A percentile compares a stretch with the other conserved stretches of the same genome.
Conservation (phyloP, 2,329 filamentous ascomycete species). For the Endoconidiophora laricicola region DNA sequence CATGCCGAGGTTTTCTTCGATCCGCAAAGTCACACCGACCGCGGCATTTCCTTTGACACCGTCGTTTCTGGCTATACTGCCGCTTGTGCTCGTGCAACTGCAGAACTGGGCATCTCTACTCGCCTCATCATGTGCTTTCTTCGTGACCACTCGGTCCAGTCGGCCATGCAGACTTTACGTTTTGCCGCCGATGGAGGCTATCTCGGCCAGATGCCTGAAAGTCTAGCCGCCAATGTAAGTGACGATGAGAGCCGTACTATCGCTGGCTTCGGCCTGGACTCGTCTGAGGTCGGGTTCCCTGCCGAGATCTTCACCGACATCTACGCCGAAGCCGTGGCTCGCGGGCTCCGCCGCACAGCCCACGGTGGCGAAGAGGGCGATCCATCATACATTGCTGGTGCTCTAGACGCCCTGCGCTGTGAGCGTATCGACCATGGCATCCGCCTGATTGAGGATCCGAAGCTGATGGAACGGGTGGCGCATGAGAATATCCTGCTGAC, state of each 20-base stretch:
- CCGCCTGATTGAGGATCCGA: conserved; percentile 41
- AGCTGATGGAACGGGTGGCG: conserved; percentile 41
- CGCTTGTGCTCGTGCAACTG: conserved; percentile 42
- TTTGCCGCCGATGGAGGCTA: conserved; percentile 18
- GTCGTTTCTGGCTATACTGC: conserved; percentile 46
- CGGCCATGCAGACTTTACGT: conserved; percentile 33
- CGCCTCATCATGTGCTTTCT: conserved; percentile 57
- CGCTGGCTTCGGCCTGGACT: conserved; percentile 50
- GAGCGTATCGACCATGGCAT: conserved; percentile 63
- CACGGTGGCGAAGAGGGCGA: conserved; percentile 66
- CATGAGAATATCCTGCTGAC: conserved; percentile 44
- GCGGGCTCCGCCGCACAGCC: conserved; percentile 46
- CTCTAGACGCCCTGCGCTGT: conserved; percentile 44
- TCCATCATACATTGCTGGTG: conserved; percentile 44
- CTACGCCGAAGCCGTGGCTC: conserved; percentile 35
- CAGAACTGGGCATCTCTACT: conserved; percentile 46
- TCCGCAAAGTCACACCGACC: conserved; percentile 53
- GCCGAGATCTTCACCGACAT: conserved; percentile 45
- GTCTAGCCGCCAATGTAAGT: conserved; percentile 10
- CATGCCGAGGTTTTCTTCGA: conserved; percentile 73
- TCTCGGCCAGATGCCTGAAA: neutral
- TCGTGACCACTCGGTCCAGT: conserved; percentile 46
- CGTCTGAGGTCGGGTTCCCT: conserved; percentile 40
- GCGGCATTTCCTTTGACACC: conserved; percentile 45
- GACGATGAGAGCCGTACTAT: conserved; percentile 30